Percentiles rank a stretch among this genome's conserved stretches.
phyloP scores from a whole-genome alignment of 441 rosid species.

The Erysimum cheiri region DNA sequence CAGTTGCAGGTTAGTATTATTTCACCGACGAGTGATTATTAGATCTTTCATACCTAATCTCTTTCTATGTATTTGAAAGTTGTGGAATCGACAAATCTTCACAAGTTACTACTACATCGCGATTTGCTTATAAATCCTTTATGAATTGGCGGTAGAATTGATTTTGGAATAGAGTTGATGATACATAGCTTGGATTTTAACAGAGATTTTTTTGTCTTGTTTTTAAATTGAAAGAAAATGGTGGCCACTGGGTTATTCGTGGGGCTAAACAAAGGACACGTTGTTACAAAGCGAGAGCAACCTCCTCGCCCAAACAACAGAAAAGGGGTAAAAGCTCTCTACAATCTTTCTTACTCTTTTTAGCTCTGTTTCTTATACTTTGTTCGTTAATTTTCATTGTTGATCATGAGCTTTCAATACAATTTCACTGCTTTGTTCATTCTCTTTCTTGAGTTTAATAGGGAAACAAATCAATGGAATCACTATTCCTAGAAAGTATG shows the following conservation, averaged over 20 bases:
- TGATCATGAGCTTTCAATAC: neutral
- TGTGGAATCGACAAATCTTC: neutral
- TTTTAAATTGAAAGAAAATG: conserved; percentile 7
- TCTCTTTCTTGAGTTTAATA: neutral
- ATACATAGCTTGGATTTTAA: neutral
- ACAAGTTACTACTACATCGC: neutral
- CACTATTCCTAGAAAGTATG: too few species aligned
- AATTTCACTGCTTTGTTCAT: neutral
- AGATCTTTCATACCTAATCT: neutral
- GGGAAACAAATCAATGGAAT: neutral
- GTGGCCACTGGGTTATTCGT: conserved; percentile 53
- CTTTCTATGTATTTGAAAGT: neutral
- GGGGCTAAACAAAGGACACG: conserved; percentile 57
- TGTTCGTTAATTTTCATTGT: neutral
- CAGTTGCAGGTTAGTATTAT: conserved; percentile 16
- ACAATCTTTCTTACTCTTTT: neutral
- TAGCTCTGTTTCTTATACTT: conserved; percentile 25
- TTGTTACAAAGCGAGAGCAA: conserved; percentile 51
- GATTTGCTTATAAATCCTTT: neutral
- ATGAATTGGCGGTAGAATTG: neutral
- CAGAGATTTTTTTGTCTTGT: neutral
- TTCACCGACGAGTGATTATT: neutral
- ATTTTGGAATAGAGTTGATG: neutral
- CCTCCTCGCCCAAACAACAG: conserved; percentile 49
- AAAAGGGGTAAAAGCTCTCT: conserved; percentile 43